Percentiles rank a stretch among this genome's conserved stretches.
Evolutionary conservation across 2,329 filamentous ascomycete genomes (phyloP).

Genomic region (Colletotrichum sp.): DNA sequence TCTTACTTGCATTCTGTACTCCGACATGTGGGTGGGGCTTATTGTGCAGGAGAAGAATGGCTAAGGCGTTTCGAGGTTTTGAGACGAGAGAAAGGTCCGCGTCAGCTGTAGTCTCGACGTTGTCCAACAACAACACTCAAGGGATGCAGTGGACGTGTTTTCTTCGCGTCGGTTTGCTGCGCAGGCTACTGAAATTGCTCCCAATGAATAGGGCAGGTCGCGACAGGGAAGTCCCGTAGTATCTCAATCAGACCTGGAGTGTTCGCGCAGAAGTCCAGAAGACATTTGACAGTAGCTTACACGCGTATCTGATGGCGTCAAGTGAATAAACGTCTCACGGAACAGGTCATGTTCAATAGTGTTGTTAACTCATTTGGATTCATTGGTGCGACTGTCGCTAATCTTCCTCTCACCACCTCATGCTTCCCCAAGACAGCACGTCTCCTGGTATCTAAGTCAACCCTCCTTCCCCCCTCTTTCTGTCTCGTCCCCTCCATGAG

Average conservation of each 20-base stretch:
- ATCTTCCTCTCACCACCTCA: conserved; percentile 21
- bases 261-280: not conserved
- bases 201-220: not conserved
- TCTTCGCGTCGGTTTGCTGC: not conserved
- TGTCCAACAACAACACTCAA: not conserved
- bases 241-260: not conserved
- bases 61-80: not conserved
- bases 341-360: not conserved
- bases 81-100: not conserved
- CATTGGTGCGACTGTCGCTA: conserved; percentile 8
- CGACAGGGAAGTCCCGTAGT: not conserved
- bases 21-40: not conserved
- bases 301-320: not conserved
- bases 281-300: not conserved
- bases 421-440: not conserved
- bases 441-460: not conserved
- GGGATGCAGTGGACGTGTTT: not conserved
- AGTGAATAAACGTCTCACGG: not conserved
- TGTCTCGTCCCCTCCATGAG: not conserved
- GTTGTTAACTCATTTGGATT: conserved; percentile 8
- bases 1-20: not conserved
- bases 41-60: not conserved
- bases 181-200: not conserved
- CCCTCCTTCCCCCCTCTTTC: not conserved
- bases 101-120: not conserved